Evolutionary conservation across 345 rosid genomes (phyloP).

Genomic region (Abelmoschus esculentus): DNA sequence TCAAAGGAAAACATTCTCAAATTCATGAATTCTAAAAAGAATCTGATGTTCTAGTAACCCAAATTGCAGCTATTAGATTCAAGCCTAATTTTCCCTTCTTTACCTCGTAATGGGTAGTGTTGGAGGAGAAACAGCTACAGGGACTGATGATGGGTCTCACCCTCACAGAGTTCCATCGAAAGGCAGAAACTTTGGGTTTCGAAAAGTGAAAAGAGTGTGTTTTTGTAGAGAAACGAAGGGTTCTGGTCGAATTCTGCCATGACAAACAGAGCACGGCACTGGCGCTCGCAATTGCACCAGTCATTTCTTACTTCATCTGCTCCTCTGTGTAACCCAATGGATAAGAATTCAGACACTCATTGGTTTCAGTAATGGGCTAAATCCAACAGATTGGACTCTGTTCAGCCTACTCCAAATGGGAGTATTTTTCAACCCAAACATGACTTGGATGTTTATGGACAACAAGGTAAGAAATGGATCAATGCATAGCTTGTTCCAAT

Average conservation of each 20-base stretch:
- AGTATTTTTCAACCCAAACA: not conserved
- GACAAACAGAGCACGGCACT: constrained; percentile 19
- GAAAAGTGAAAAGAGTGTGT: constrained; percentile 10
- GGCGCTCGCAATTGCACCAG: constrained; percentile 14
- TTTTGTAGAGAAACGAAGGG: constrained; percentile 4
- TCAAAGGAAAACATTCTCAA: not conserved
- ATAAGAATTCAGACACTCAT: not conserved
- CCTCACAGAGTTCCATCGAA: constrained; percentile 7
- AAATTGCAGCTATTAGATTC: not conserved
- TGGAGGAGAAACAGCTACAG: constrained; percentile 37
- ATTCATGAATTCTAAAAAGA: not conserved
- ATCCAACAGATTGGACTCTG: no score
- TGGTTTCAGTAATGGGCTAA: not conserved
- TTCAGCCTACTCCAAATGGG: no score
- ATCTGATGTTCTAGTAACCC: not conserved
- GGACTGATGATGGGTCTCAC: constrained; percentile 21
- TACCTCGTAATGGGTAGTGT: constrained; percentile 50
- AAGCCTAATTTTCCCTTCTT: not conserved
- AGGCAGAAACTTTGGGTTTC: constrained; percentile 2
- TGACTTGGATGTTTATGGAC: not conserved
- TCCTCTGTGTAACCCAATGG: not conserved
- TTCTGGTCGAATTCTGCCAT: constrained; percentile 16
- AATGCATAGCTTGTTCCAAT: not conserved
- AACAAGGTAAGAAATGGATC: no score
- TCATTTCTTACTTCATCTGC: constrained; percentile 18